Base-by-base conservation (phyloP, 2,329 filamentous ascomycete genomes). In the Xylariaceae sp. region DNA sequence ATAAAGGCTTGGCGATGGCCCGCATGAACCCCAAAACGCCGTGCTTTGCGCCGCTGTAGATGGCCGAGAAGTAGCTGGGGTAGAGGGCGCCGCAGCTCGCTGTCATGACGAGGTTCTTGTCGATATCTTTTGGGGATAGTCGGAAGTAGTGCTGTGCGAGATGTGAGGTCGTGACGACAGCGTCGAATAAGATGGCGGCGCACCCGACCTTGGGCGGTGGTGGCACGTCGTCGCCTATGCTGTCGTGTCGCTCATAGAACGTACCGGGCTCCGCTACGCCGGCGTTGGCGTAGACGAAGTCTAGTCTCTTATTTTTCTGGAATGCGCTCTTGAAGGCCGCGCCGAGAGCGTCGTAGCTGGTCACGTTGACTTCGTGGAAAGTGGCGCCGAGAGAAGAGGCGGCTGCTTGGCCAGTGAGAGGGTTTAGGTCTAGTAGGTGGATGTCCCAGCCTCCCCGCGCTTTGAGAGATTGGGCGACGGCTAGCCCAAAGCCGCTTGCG, bases 361-460 rank as follows among this genome's bases (percentile, higher is more conserved):
- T 36, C 34, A 38, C 37, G 17, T 38, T 21, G 21, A 38, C 37
- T 17, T n/a, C 12, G 22, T 38, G 37, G 21, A 38, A 38, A 14
- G 37, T 38, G 23, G 37, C 37, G 4, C 10, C 8, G 22, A 38
- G 20, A 11, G 37, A 38, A n/a, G 12, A 11, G 17, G 37, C 21
- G 12, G 37, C 37, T 23, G 37, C 37, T 22, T 38, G 14, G 12
- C 37, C 37, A 17, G 20, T 11, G 3, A 12, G 6, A 14, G 19
- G 37, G 12, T 23, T 25, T 12, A 38, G 19, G 12, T 38, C 37
- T 11, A 38, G n/a, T 19, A 38, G 37, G 12, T 38, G 22, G 19
- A 38, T 22, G 19, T 38, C 37, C 37, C 37, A 38, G 12, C 37
- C 37, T 10, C 37, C 37, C 14, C 19, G 22, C 14, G 37, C 37